phyloP scores from a whole-genome alignment of 2,329 filamentous ascomycete genomes.

The Penicillium thymicola region DNA sequence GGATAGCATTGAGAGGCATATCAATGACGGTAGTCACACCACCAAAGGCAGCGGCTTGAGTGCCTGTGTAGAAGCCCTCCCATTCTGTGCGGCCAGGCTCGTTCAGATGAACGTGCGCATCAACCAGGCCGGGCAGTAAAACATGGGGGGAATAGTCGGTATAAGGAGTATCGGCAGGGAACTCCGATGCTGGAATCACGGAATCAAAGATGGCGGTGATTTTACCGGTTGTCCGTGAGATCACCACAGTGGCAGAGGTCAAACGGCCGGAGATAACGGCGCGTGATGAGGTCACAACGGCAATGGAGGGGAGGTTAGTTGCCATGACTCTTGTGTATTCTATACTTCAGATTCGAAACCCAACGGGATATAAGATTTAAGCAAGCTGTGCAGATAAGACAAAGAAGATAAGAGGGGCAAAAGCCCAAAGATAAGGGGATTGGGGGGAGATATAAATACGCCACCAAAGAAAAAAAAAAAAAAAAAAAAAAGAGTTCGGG shows the following conservation, averaged over 20 bases:
- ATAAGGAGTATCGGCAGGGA: conserved; percentile 71
- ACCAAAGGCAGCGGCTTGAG: conserved; percentile 86
- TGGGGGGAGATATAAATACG: conserved; percentile 3
- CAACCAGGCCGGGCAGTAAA: conserved; percentile 85
- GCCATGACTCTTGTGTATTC: conserved; percentile 12
- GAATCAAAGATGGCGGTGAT: conserved; percentile 72
- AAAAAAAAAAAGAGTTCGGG: background rate
- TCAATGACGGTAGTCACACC: conserved; percentile 96
- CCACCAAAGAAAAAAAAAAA: background rate
- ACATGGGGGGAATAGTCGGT: conserved; percentile 80
- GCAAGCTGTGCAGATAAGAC: background rate
- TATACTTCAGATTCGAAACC: background rate
- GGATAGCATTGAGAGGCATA: conserved; percentile 97
- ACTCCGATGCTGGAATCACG: conserved; percentile 70
- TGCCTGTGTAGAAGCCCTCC: conserved; percentile 97
- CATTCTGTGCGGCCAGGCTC: conserved; percentile 96
- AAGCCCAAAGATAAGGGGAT: background rate
- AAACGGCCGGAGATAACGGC: conserved; percentile 74
- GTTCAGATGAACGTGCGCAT: conserved; percentile 96
- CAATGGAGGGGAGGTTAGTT: conserved; percentile 50
- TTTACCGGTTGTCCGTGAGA: conserved; percentile 77
- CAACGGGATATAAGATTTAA: background rate
- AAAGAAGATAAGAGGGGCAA: background rate
- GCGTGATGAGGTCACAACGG: conserved; percentile 78
- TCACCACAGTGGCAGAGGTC: conserved; percentile 76